A percentile compares a stretch with the other conserved stretches of the same genome.
These are phyloP conservation scores for Fonsecaea pugnacius DNA, from an alignment of 2,329 filamentous ascomycete species.

Conservation along the genomic window DNA sequence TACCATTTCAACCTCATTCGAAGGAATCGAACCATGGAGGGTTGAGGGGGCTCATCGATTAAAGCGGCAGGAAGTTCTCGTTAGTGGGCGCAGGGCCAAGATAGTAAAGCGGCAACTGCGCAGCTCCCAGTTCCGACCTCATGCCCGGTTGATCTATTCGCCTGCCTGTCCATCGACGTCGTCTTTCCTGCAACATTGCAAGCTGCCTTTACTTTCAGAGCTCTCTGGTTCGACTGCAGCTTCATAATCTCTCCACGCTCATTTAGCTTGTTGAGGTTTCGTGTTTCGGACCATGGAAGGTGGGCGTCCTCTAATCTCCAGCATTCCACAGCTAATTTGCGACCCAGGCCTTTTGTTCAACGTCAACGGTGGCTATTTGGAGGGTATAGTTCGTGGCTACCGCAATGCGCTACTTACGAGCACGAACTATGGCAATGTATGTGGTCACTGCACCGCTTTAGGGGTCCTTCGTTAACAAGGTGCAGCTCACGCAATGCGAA, in stretches of 20 bases:
- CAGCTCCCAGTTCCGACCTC: neutral
- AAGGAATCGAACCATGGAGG: neutral
- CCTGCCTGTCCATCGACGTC: constrained; percentile 14
- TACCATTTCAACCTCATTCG: too few relatives aligned
- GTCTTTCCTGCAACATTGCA: neutral
- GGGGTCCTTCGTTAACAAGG: constrained; percentile 14
- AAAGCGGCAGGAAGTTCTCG: neutral
- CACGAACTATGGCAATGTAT: constrained; percentile 77
- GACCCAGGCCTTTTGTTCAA: constrained; percentile 80
- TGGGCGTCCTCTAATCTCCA: constrained; percentile 12
- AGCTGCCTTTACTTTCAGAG: constrained; percentile 5
- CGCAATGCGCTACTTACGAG: constrained; percentile 88
- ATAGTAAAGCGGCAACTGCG: neutral
- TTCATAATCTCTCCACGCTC: neutral
- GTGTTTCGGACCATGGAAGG: constrained; percentile 31
- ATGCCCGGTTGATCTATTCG: constrained; percentile 21
- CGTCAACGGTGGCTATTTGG: constrained; percentile 90
- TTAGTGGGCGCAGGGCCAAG: neutral
- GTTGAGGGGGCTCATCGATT: neutral
- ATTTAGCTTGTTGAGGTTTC: neutral
- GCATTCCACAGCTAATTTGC: constrained; percentile 15
- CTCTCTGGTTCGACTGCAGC: neutral
- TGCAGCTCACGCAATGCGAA: constrained; percentile 48
- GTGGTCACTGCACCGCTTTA: neutral
- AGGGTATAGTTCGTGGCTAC: constrained; percentile 96